Evolutionary conservation across 345 rosid species (phyloP), one percentile per base, ranked within the genome.

Genomic region (Excoecaria cochinchinensis): DNA sequence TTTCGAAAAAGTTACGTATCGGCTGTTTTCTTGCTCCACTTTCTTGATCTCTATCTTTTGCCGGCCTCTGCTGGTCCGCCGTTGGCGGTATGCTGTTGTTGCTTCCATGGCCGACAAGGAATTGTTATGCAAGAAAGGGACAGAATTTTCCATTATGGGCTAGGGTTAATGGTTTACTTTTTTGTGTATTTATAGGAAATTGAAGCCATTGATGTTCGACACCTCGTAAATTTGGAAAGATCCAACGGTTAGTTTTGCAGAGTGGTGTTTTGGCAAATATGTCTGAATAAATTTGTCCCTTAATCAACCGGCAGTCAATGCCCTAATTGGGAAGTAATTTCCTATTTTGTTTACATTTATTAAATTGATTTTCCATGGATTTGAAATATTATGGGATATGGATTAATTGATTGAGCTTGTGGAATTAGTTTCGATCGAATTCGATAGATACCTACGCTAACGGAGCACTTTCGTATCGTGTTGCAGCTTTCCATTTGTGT

Each of bases 1-100:
- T 22, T 73, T 78, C 3, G 81, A 78, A 40, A 78, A 78, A 6
- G 77, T 73, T 42, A 78, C 77, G 17, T 67, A 60, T 4, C 39
- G 74, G 14, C 46, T 69, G 74, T 51, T 74, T 58, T 68, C 56
- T 38, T 52, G 60, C 22, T 78, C 74, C 1, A 78, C 60, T 17
- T 69, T 69, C 70, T 78, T 69, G 3, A 74, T 73, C 47, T 68
- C 70, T 11, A 78, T 78, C 73, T 78, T 78, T 11, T 53, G 81
- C 5, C 81, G 72, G 7, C 81, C 81, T 73, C 15, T 74, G 70
- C 40, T 74, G 2, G 62, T 62, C 22, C 8, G 51, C 39, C 62
- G 52, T 15, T 21, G 24, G 51, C 16, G 7, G 51, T 50, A 63
- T 19, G 1, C 14, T 9, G 21, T 68, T 47, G 57, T 2, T 50